A percentile compares a stretch with the other conserved stretches of the same genome.
phyloP scores from a whole-genome alignment of 2,329 filamentous ascomycete species.

The Penicillium polonicum region DNA sequence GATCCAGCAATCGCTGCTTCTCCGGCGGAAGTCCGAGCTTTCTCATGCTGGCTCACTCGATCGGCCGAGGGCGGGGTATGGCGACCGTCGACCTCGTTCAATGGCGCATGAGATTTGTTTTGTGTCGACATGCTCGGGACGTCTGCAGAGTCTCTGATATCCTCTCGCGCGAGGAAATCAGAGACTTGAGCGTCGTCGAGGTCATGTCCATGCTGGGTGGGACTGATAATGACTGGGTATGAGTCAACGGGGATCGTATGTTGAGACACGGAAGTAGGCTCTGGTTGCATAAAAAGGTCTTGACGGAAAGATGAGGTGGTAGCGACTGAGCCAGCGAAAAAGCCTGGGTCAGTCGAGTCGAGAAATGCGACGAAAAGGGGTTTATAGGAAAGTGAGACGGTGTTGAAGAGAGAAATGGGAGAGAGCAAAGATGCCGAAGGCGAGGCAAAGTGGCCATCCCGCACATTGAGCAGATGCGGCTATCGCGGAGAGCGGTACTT shows the following conservation, averaged over 20 bases:
- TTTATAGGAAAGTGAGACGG: conserved; percentile 12
- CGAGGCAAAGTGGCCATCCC: conserved; percentile 19
- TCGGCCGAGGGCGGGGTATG: conserved; percentile 43
- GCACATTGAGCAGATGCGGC: conserved; percentile 11
- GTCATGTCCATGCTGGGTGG: conserved; percentile 61
- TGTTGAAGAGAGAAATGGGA: conserved; percentile 12
- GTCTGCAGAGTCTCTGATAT: conserved; percentile 35
- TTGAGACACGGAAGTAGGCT: conserved; percentile 52
- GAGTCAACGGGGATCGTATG: conserved; percentile 43
- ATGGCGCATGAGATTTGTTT: conserved; percentile 22
- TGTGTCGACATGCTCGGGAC: conserved; percentile 23
- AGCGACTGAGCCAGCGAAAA: conserved; percentile 56
- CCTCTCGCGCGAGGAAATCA: conserved; percentile 44
- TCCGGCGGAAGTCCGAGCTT: conserved; percentile 31
- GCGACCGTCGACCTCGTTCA: conserved; percentile 25
- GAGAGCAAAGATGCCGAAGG: conserved; percentile 8
- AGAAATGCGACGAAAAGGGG: conserved; percentile 4
- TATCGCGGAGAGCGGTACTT: not conserved
- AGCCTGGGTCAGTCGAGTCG: conserved; percentile 51
- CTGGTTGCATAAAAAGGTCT: conserved; percentile 65
- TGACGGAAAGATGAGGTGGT: conserved; percentile 31
- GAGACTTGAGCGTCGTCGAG: conserved; percentile 46
- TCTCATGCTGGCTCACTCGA: conserved; percentile 57
- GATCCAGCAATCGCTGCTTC: conserved; percentile 49
- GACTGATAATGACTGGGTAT: conserved; percentile 35